A percentile compares a stretch with the other conserved stretches of the same genome.
These are phyloP conservation scores for Nymphaea colorata DNA, from an alignment of 164 flowering plant genomes.

Conservation along the genomic window DNA sequence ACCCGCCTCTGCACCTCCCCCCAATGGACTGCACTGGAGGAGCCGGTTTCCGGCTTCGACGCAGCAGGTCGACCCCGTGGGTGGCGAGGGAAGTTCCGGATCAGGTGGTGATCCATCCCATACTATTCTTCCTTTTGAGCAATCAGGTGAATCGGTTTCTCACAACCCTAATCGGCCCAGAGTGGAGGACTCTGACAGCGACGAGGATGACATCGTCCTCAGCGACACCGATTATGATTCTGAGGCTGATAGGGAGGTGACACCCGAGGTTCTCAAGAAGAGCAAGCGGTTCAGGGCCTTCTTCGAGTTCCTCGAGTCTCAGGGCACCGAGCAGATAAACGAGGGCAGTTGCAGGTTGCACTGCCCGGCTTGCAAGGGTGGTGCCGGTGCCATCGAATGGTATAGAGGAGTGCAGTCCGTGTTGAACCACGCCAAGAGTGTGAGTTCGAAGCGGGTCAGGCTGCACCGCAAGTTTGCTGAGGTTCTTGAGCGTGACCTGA, in stretches of 20 bases:
- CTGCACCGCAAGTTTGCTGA: conserved; percentile 62
- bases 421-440: conserved; percentile 65
- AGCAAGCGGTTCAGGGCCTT: conserved; percentile 42
- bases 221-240: conserved; percentile 56
- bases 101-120: background rate
- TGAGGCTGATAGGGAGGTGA: conserved; percentile 38
- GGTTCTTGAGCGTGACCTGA: conserved; percentile 58
- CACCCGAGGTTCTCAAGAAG: conserved; percentile 50
- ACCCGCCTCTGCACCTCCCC: no score
- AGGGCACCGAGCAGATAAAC: conserved; percentile 36
- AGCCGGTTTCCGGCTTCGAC: background rate
- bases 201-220: conserved; percentile 32
- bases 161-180: background rate
- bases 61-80: background rate
- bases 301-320: conserved; percentile 36
- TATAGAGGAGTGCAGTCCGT: conserved; percentile 65
- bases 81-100: background rate
- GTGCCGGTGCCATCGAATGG: conserved; percentile 92
- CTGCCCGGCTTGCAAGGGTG: conserved; percentile 80
- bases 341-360: conserved; percentile 73
- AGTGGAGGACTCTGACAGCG: conserved; percentile 14
- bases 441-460: conserved; percentile 49
- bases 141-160: conserved; percentile 1
- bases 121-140: conserved; percentile 3
- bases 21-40: background rate